Percentiles rank a stretch among this genome's conserved stretches.
These are phyloP conservation scores for Usnea hakonensis DNA, from an alignment of 495 filamentous ascomycete genomes.

Conservation along the genomic window DNA sequence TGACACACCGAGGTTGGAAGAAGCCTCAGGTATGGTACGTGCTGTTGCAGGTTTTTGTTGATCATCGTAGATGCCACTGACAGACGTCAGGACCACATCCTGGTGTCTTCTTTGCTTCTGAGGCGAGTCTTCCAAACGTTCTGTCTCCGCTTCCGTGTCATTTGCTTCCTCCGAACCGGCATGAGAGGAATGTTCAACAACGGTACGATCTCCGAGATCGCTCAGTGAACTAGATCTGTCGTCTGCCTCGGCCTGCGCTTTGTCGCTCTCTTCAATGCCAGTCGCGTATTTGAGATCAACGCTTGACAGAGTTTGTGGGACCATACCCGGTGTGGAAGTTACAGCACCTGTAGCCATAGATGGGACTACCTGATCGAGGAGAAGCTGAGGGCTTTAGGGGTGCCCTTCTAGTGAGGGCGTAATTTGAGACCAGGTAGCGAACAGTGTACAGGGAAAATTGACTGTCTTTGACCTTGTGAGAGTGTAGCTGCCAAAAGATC, in stretches of 20 bases:
- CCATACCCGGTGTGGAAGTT: not conserved
- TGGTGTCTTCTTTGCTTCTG: slow-evolving; percentile 55
- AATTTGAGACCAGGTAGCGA: not conserved
- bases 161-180: slow-evolving; percentile 46
- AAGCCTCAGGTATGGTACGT: not conserved
- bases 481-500: not conserved
- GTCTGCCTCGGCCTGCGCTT: slow-evolving; percentile 5
- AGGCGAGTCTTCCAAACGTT: slow-evolving; percentile 88
- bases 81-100: slow-evolving; percentile 52
- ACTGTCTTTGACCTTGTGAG: not conserved
- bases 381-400: not conserved
- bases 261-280: not conserved
- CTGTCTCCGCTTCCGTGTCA: slow-evolving; percentile 97
- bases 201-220: slow-evolving; percentile 75
- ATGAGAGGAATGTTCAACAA: slow-evolving; percentile 46
- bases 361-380: not conserved
- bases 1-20: not conserved
- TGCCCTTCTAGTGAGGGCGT: not conserved
- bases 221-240: slow-evolving; percentile 68
- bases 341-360: slow-evolving; percentile 10
- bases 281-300: not conserved
- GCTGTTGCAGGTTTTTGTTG: slow-evolving; percentile 34
- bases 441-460: not conserved
- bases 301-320: slow-evolving; percentile 4
- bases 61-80: slow-evolving; percentile 39